Percentiles rank a stretch among this genome's conserved stretches.
phyloP scores from a whole-genome alignment of 305 asterid species.

The Fraxinus angustifolia region DNA sequence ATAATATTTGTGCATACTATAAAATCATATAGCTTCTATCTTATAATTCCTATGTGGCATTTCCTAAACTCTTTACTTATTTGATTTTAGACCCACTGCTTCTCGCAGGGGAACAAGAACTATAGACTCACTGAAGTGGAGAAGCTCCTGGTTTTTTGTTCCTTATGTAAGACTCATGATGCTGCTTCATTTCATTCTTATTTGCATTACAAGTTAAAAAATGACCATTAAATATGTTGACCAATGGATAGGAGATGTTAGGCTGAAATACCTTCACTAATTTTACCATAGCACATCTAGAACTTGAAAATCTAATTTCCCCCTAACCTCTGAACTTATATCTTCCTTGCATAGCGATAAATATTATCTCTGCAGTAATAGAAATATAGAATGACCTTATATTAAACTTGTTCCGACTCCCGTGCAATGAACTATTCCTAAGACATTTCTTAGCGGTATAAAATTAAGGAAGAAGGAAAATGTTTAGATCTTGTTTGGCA shows the following conservation, averaged over 20 bases:
- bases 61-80: background rate
- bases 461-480: background rate
- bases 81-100: background rate
- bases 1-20: background rate
- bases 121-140: background rate
- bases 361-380: background rate
- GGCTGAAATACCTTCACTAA: background rate
- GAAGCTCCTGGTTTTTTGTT: background rate
- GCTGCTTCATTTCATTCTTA: background rate
- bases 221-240: background rate
- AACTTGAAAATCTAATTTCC: background rate
- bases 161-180: background rate
- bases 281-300: background rate
- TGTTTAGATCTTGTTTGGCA: background rate
- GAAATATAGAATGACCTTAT: background rate
- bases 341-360: background rate
- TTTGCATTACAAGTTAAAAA: background rate
- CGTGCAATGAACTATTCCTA: background rate
- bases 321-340: background rate
- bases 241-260: background rate
- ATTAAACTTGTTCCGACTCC: background rate
- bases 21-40: background rate
- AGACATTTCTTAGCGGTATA: background rate
- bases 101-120: background rate
- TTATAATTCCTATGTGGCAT: background rate